These are phyloP conservation scores for Colletotrichum filicis DNA, from an alignment of 2,329 filamentous ascomycete genomes.

Conservation along the genomic window DNA sequence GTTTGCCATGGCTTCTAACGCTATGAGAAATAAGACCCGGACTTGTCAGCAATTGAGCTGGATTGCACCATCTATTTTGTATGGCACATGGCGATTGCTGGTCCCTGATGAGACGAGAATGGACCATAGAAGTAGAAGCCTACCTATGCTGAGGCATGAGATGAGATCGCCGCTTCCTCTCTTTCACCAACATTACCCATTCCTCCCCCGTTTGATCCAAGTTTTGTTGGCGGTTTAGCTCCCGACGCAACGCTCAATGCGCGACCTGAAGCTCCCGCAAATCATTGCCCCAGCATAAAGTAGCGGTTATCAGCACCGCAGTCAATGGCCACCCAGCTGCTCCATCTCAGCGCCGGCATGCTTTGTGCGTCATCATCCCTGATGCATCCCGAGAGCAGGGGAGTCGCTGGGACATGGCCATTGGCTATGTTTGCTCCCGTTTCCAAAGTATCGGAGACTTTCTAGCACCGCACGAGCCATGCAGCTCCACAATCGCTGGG, in stretches of 20 bases:
- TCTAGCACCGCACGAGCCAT: constrained; percentile 19
- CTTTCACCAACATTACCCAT: not conserved
- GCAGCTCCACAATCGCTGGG: constrained; percentile 8
- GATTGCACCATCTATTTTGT: not conserved
- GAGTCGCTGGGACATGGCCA: constrained; percentile 32
- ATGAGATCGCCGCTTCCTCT: constrained; percentile 8
- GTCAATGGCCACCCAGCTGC: constrained; percentile 2
- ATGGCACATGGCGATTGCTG: not conserved
- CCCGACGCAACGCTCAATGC: not conserved
- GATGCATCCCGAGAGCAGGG: constrained; percentile 15
- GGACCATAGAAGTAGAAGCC: not conserved
- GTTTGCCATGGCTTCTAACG: not conserved
- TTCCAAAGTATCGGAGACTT: constrained; percentile 33
- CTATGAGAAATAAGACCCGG: not conserved
- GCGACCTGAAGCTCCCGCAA: not conserved
- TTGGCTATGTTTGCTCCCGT: constrained; percentile 3
- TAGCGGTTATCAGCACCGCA: constrained; percentile 22
- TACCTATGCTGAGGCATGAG: constrained; percentile 7
- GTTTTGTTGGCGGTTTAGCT: not conserved
- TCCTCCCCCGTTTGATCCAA: not conserved
- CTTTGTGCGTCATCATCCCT: constrained; percentile 33
- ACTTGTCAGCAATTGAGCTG: not conserved
- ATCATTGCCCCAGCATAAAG: not conserved
- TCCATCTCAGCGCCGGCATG: constrained; percentile 18
- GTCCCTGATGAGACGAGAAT: not conserved